Evolutionary conservation across 2,329 filamentous ascomycete species (phyloP).

Genomic region (Thermothelomyces thermophilus): DNA sequence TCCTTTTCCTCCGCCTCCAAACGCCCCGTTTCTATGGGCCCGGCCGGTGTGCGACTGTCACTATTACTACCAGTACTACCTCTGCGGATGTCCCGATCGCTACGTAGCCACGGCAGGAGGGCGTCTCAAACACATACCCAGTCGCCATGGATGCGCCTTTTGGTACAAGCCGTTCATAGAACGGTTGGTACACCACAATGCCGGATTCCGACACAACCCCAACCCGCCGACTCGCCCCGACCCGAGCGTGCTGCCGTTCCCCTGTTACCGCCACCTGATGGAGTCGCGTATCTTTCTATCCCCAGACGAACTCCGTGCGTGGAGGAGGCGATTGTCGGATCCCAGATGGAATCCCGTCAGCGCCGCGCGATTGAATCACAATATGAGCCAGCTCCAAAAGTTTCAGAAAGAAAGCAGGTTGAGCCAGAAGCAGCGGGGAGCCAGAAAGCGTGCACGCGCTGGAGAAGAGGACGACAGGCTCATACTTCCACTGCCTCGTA

Average conservation of each 20-base stretch:
- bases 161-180: not conserved
- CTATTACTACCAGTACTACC: constrained; percentile 14
- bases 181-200: not conserved
- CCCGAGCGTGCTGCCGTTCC: constrained; percentile 16
- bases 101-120: not conserved
- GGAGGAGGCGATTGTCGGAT: not conserved
- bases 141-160: constrained; percentile 1
- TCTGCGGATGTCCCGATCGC: constrained; percentile 17
- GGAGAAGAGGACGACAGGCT: too few species aligned
- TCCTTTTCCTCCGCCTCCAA: too few species aligned
- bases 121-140: not conserved
- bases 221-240: not conserved
- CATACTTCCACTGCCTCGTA: too few species aligned
- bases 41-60: constrained; percentile 11
- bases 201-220: constrained; percentile 10
- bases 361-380: not conserved
- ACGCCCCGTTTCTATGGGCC: not conserved
- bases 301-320: not conserved
- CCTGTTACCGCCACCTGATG: constrained; percentile 12
- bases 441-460: too few species aligned
- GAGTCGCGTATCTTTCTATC: constrained; percentile 3
- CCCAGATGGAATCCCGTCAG: constrained; percentile 2
- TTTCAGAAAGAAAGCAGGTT: too few species aligned
- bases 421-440: too few species aligned
- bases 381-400: not conserved